phyloP scores from a whole-genome alignment of 495 filamentous ascomycete genomes.

The Penicillium pancosmium region DNA sequence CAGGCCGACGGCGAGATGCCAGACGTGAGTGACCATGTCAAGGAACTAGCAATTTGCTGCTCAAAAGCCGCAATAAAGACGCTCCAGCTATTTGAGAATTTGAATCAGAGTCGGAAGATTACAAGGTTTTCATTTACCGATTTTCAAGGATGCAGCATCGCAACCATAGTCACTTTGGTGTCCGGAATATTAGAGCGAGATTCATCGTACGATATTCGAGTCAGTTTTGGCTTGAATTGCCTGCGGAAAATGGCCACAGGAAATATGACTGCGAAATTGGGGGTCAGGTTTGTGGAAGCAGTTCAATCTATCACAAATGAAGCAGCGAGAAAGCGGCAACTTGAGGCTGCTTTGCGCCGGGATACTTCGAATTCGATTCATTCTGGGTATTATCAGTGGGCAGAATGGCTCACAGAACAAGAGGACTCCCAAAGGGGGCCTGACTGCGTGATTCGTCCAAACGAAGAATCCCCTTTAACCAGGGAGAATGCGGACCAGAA shows the following conservation, averaged over 20 bases:
- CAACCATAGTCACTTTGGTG: constrained; percentile 31
- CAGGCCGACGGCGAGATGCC: neutral
- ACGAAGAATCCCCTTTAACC: neutral
- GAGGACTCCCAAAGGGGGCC: neutral
- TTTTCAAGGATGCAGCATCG: constrained; percentile 37
- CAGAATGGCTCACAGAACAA: constrained; percentile 15
- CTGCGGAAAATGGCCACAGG: constrained; percentile 29
- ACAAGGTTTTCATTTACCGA: constrained; percentile 35
- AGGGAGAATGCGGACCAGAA: neutral
- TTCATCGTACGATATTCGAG: constrained; percentile 21
- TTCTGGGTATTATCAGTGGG: constrained; percentile 21
- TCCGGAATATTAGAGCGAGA: constrained; percentile 30
- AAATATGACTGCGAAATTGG: constrained; percentile 27
- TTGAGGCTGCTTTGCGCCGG: neutral
- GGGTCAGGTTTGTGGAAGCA: constrained; percentile 30
- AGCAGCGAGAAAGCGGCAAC: constrained; percentile 14
- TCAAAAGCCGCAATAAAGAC: constrained; percentile 24
- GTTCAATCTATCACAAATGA: constrained; percentile 29
- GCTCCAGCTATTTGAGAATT: constrained; percentile 23
- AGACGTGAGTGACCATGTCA: neutral
- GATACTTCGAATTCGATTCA: neutral
- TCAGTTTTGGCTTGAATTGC: constrained; percentile 24
- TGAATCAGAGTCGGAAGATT: constrained; percentile 18
- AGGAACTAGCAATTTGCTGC: constrained; percentile 16
- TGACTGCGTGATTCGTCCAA: neutral